These are phyloP conservation scores for Hymenoscyphus linearis DNA, from an alignment of 2,329 filamentous ascomycete genomes.

Conservation along the genomic window DNA sequence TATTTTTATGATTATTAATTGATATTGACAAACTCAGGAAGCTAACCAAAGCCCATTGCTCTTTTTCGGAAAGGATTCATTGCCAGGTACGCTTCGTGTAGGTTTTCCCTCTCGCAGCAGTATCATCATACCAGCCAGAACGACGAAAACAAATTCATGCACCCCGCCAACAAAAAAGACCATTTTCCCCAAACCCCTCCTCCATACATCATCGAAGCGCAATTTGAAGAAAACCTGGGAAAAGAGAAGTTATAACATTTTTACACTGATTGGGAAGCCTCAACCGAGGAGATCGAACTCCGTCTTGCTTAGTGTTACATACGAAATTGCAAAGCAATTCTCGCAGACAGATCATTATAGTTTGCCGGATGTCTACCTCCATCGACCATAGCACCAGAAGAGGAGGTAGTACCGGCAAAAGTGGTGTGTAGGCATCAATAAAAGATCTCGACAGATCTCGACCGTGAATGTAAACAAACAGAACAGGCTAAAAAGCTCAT, in stretches of 20 bases:
- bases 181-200: conserved; percentile 2
- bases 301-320: conserved; percentile 31
- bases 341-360: conserved; percentile 16
- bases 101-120: conserved; percentile 11
- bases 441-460: conserved; percentile 11
- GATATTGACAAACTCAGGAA: background rate
- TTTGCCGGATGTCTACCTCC: background rate
- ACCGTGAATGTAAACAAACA: background rate
- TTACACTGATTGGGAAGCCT: conserved; percentile 11
- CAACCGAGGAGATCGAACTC: conserved; percentile 16
- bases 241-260: conserved; percentile 10
- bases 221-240: conserved; percentile 30
- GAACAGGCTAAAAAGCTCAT: conserved; percentile 8
- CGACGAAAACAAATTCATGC: conserved; percentile 3
- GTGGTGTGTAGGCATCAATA: conserved; percentile 8
- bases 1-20: background rate
- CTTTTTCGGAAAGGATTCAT: conserved; percentile 16
- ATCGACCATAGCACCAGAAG: background rate
- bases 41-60: background rate
- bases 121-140: conserved; percentile 16
- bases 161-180: conserved; percentile 17
- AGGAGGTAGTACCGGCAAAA: conserved; percentile 2
- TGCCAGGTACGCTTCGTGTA: conserved; percentile 20
- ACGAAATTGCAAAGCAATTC: conserved; percentile 18
- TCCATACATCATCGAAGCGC: conserved; percentile 8